Base-by-base conservation (phyloP, 2,329 filamentous ascomycete genomes). In the Leptographium flavum region DNA sequence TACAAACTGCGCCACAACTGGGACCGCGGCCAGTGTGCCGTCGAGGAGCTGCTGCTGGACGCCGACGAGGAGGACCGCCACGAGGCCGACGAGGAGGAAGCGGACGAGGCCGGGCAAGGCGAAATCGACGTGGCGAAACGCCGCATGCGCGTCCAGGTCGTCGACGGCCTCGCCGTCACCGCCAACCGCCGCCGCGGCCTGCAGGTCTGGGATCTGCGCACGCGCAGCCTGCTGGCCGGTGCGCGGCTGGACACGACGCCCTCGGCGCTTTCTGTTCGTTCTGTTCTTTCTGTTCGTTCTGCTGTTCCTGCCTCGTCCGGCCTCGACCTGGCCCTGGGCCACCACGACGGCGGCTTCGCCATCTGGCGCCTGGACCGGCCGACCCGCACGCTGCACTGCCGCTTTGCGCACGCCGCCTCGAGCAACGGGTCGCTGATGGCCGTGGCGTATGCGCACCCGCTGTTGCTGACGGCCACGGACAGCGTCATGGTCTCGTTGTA, bases 1-100 rank as follows among this genome's bases (percentile, higher is more conserved):
- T 96, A 93, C 62, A 86, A 82, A 56, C 69, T 95, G 42, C 74
- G 85, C 39, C 83, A 94, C 58, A 96, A 96, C 63, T 96, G 92
- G 92, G 76, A 83, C 1, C 76, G 73, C 50, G 92, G 90, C 1
- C 79, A 76, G 53, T 94, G 87, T 55, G 81, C 76, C 32, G 77
- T 94, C 13, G 79, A 83, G 31, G 84, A 94, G 60, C 74, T 95
- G 27, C 70, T 65, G 70, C 44, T 65, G 28, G 39, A 17, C 13
- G 10, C 4, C 7, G 30, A 31, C 37, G 61, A 67, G 2, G 63
- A 47, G 3, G 68, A 46, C 58, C n/a, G 17, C 32, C 13, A 25
- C 6, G 30, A 37, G 27, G 25, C 5, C 5, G 25, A 27, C 6
- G 25, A 5, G 6, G 25, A 10, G 25, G 25, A 5, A 5, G 25